phyloP scores from a whole-genome alignment of 2,329 filamentous ascomycete genomes.

The Paraconiothyrium sp. region DNA sequence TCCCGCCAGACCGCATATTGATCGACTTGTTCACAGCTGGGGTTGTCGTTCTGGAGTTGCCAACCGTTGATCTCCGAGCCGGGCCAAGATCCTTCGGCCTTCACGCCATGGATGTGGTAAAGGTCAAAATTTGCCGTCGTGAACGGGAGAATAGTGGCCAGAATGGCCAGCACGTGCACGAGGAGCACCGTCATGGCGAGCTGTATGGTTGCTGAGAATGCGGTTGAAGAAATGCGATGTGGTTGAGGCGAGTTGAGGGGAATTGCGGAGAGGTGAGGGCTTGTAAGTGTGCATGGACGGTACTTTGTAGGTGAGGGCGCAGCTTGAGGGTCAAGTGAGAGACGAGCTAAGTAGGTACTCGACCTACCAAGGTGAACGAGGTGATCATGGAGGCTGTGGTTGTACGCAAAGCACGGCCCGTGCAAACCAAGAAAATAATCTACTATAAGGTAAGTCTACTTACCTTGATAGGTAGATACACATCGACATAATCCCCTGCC shows the following conservation, averaged over 20 bases:
- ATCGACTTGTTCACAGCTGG: neutral
- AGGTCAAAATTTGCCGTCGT: slow-evolving; percentile 3
- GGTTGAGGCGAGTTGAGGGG: neutral
- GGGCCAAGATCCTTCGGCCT: neutral
- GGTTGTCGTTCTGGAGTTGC: neutral
- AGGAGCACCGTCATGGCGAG: neutral
- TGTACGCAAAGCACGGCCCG: neutral
- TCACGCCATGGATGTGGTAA: neutral
- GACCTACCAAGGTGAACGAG: neutral
- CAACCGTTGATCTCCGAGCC: neutral
- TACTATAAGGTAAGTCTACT: no score
- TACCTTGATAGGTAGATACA: no score
- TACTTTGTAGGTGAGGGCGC: neutral
- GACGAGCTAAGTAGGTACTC: neutral
- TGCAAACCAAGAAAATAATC: neutral
- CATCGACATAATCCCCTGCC: no score
- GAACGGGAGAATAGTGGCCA: neutral
- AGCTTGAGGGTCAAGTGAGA: neutral
- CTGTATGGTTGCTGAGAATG: neutral
- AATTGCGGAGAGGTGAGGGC: neutral
- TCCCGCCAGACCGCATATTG: neutral
- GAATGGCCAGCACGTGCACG: neutral
- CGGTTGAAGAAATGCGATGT: neutral
- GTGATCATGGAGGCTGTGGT: neutral
- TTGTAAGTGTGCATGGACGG: neutral